Evolutionary conservation across 257 asterid species (phyloP).

Genomic region (Lycium barbarum): DNA sequence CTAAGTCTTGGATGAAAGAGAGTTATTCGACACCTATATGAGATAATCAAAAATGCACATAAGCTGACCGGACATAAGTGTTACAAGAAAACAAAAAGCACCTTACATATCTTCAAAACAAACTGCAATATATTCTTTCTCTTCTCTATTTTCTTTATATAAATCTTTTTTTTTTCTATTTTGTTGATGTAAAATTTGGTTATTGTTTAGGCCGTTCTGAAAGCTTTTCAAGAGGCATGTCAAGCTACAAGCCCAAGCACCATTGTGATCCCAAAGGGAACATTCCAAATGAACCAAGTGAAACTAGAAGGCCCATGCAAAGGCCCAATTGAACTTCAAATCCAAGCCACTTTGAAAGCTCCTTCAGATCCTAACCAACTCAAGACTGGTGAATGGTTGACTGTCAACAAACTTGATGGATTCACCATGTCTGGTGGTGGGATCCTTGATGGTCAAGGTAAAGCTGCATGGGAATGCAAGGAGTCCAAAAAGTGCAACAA

Average conservation of each 20-base stretch:
- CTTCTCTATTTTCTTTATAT: neutral
- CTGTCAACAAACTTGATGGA: constrained; percentile 27
- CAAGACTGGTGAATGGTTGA: constrained; percentile 39
- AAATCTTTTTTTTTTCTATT: neutral
- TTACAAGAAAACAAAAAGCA: neutral
- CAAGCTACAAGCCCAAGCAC: constrained; percentile 29
- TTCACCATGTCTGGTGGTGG: constrained; percentile 41
- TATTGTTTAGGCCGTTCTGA: constrained; percentile 36
- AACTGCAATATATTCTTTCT: neutral
- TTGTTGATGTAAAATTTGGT: neutral
- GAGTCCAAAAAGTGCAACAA: constrained; percentile 32
- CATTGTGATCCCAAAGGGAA: constrained; percentile 42
- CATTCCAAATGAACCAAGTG: constrained; percentile 34
- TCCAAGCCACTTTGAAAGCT: constrained; percentile 36
- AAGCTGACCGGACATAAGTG: neutral
- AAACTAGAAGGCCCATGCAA: constrained; percentile 45
- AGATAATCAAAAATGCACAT: neutral
- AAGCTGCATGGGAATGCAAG: constrained; percentile 40
- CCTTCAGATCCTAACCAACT: constrained; percentile 35
- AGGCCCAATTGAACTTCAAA: constrained; percentile 37
- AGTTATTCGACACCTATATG: neutral
- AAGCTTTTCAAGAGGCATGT: constrained; percentile 48
- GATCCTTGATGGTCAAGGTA: constrained; percentile 48
- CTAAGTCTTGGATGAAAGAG: neutral
- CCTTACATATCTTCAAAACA: neutral